A percentile compares a stretch with the other conserved stretches of the same genome.
These are phyloP conservation scores for Pseudocercospora pini-densiflorae DNA, from an alignment of 2,329 filamentous ascomycete genomes.

Conservation along the genomic window DNA sequence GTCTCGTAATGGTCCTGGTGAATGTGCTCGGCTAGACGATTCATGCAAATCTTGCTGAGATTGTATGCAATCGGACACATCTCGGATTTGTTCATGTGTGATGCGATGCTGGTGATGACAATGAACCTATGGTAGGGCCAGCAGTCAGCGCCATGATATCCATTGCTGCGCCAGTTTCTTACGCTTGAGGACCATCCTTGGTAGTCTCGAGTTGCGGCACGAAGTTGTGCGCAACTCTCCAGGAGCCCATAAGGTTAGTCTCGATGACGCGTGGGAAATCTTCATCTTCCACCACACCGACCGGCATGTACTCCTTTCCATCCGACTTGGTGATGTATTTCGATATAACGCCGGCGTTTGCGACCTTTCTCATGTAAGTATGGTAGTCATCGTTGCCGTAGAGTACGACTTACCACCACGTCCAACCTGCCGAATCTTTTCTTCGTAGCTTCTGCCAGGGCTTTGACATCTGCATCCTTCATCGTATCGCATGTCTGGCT, in stretches of 20 bases:
- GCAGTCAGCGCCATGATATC: not conserved
- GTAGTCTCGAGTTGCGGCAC: slow-evolving; percentile 13
- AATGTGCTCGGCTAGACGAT: slow-evolving; percentile 25
- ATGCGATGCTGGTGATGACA: slow-evolving; percentile 24
- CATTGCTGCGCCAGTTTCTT: not conserved
- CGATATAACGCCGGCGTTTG: slow-evolving; percentile 26
- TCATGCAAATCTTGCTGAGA: slow-evolving; percentile 23
- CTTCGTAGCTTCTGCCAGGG: slow-evolving; percentile 15
- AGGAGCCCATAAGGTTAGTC: slow-evolving; percentile 20
- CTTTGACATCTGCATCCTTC: slow-evolving; percentile 14
- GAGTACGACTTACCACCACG: slow-evolving; percentile 3
- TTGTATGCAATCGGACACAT: slow-evolving; percentile 23
- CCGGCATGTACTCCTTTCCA: slow-evolving; percentile 16
- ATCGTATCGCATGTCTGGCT: slow-evolving; percentile 17
- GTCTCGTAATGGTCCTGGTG: slow-evolving; percentile 17
- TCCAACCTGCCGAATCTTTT: slow-evolving; percentile 18
- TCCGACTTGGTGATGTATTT: slow-evolving; percentile 22
- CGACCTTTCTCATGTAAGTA: slow-evolving; percentile 5
- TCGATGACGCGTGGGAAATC: slow-evolving; percentile 21
- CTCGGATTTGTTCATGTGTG: slow-evolving; percentile 18
- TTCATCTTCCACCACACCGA: slow-evolving; percentile 18
- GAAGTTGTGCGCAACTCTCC: slow-evolving; percentile 16
- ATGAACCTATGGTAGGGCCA: not conserved
- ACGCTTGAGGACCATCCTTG: slow-evolving; percentile 11
- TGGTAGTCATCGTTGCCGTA: not conserved